Base-by-base conservation (phyloP, 805 yeast genomes). In the Metschnikowia corniflorae region DNA sequence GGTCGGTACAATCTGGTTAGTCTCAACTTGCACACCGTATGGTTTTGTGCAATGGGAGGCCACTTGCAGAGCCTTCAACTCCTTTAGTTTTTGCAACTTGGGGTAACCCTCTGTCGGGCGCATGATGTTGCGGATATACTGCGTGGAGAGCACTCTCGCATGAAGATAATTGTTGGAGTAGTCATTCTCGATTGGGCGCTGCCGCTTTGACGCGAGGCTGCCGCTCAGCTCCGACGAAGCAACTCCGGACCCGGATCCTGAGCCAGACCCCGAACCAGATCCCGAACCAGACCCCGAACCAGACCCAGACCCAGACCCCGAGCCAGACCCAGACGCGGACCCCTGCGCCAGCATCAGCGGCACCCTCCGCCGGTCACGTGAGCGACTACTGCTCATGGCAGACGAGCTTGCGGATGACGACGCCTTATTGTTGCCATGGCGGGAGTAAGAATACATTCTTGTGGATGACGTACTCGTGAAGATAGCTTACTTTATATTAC, bases 101-200 rank as follows among this genome's bases (percentile, higher is more conserved):
- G 97, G 97, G 47, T 89, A 89, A 2, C 97, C 97, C 35, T 77
- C 82, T 1, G 82, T 76, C 1, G 89, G 81, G 38, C 77, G 73
- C 22, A 68, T 64, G 1, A 77, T 68, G 57, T 89, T 89, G 35
- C 82, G 69, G 16, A 89, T 77, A 49, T 72, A 77, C 16, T 63
- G 65, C 30, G 77, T 79, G 0, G 96, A 94, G 4, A 75, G 57
- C 6, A 66, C 61, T 0, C 80, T 82, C 0, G 81, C 65, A 48
- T 80, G 85, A 24, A 87, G 62, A 50, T 76, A 82, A 46, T 79
- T 65, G 46, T 83, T 79, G 2, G 88, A 70, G 52, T 81, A 86
- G 57, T 88, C 95, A 52, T 86, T 86, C 26, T 78, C 82, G 38
- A 40, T 30, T 2, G 43, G 43, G n/a, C 43, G 29, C 19, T 27